Evolutionary conservation across 2,329 filamentous ascomycete genomes (phyloP).

Genomic region (Thielaviopsis musarum): DNA sequence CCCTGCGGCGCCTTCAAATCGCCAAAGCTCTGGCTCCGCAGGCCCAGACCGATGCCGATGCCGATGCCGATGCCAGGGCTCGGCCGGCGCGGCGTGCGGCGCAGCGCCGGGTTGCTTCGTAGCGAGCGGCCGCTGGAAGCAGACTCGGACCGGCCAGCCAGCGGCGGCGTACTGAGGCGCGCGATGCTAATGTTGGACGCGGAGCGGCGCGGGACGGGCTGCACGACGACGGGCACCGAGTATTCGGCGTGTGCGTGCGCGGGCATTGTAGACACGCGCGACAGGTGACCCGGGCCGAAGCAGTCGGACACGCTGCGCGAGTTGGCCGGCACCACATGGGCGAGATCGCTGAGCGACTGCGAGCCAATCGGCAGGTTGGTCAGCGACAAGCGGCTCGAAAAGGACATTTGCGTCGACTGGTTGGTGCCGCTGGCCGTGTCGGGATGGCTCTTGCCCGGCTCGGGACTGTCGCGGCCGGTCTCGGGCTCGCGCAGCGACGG

Average conservation of each 20-base stretch:
- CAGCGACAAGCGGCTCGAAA: neutral
- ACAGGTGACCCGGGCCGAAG: slow-evolving; percentile 8
- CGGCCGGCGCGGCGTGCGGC: slow-evolving; percentile 48
- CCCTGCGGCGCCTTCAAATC: neutral
- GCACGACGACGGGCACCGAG: slow-evolving; percentile 14
- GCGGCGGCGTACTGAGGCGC: slow-evolving; percentile 35
- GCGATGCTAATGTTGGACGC: slow-evolving; percentile 38
- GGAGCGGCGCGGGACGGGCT: slow-evolving; percentile 23
- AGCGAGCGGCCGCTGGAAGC: slow-evolving; percentile 31
- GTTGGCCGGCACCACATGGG: neutral
- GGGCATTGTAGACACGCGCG: neutral
- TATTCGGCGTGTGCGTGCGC: neutral
- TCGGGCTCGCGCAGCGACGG: slow-evolving; percentile 25
- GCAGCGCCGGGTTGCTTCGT: slow-evolving; percentile 47
- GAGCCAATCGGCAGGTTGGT: neutral
- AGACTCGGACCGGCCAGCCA: slow-evolving; percentile 44
- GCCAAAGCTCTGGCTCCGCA: neutral
- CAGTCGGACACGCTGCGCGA: slow-evolving; percentile 25
- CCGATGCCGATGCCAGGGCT: slow-evolving; percentile 19
- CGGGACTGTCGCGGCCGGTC: slow-evolving; percentile 22
- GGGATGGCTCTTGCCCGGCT: slow-evolving; percentile 26
- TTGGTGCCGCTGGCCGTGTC: neutral
- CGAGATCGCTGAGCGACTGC: neutral
- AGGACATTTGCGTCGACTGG: neutral
- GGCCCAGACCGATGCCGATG: neutral